Percentiles rank a stretch among this genome's conserved stretches.
Conservation (phyloP, 1,284 basidiomycete species). For the Apiotrichum laibachii region DNA sequence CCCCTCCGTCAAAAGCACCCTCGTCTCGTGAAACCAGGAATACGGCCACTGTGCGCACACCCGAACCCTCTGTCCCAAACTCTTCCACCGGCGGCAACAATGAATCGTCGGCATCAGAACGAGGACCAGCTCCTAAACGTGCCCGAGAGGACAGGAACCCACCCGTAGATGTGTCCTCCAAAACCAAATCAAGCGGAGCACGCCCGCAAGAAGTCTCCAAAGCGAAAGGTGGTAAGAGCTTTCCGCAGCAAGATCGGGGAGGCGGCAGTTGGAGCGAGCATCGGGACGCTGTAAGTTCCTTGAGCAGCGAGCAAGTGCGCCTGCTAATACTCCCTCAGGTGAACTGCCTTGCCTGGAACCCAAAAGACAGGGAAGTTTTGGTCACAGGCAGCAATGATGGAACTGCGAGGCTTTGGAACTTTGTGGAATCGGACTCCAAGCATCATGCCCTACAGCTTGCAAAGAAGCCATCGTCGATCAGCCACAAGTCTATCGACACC, state of each 20-base stretch:
- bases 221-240: conserved; percentile 5
- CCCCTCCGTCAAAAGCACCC: background rate
- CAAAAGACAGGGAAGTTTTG: conserved; percentile 38
- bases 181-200: no score
- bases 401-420: conserved; percentile 43
- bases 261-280: conserved; percentile 31
- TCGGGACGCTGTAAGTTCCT: conserved; percentile 33
- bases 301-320: background rate
- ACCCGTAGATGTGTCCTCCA: no score
- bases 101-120: background rate
- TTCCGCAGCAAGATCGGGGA: background rate
- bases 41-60: background rate
- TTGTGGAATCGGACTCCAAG: conserved; percentile 15
- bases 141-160: conserved; percentile 1
- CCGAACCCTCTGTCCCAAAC: background rate
- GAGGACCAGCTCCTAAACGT: background rate
- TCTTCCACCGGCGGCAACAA: background rate
- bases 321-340: conserved; percentile 21
- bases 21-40: background rate
- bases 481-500: conserved; percentile 42
- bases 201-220: background rate
- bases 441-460: conserved; percentile 14
- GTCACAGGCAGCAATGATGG: conserved; percentile 39
- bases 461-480: conserved; percentile 28
- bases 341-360: conserved; percentile 43